A percentile compares a stretch with the other conserved stretches of the same genome.
phyloP scores from a whole-genome alignment of 768 basidiomycete species.

The Termitomyces sp. region DNA sequence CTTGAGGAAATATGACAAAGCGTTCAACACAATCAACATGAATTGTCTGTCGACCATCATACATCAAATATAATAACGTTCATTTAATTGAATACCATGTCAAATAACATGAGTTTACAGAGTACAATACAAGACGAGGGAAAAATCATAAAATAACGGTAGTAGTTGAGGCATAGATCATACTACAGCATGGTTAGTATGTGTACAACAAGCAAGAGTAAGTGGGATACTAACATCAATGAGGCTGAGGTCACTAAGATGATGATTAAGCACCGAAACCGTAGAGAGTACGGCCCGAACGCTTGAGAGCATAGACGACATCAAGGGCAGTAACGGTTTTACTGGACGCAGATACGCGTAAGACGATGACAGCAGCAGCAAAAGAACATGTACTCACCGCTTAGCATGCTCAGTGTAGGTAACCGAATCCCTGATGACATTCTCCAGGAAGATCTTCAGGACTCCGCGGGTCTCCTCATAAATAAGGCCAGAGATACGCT shows the following conservation, averaged over 20 bases:
- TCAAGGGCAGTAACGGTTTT: conserved; percentile 85
- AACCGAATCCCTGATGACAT: conserved; percentile 86
- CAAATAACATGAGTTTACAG: background rate
- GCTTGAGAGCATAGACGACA: conserved; percentile 73
- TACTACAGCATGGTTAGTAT: background rate
- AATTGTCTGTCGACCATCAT: no score
- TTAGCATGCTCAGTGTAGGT: conserved; percentile 94
- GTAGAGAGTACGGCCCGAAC: conserved; percentile 71
- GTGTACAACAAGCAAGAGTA: background rate
- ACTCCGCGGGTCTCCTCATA: conserved; percentile 93
- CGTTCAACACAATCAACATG: background rate
- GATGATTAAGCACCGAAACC: conserved; percentile 63
- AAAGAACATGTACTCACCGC: conserved; percentile 24
- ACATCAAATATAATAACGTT: background rate
- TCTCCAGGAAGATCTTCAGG: conserved; percentile 84
- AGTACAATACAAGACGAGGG: background rate
- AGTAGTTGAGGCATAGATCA: background rate
- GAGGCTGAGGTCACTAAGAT: background rate
- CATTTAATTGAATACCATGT: background rate
- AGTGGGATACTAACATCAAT: background rate
- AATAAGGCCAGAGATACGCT: conserved; percentile 82
- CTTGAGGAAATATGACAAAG: no score
- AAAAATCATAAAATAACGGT: background rate
- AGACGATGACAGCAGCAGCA: background rate
- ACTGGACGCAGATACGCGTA: background rate